Conservation (phyloP, 2,329 filamentous ascomycete genomes). For the Colletotrichum godetiae region DNA sequence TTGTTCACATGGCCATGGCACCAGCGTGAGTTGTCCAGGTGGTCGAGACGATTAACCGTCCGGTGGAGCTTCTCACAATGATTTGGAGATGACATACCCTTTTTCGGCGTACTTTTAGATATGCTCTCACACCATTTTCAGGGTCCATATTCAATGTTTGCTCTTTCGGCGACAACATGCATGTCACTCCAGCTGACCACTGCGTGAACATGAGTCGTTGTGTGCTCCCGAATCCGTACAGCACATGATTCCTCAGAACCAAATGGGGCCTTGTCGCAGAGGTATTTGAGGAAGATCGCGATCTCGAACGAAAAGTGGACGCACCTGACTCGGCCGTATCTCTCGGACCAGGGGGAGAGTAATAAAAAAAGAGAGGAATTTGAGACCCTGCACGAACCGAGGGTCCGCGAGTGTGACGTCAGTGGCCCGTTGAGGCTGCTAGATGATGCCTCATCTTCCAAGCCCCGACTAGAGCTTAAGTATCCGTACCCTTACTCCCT, state of each 20-base stretch:
- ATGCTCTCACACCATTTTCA: neutral
- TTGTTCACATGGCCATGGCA: neutral
- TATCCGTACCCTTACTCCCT: neutral
- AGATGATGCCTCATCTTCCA: conserved; percentile 3
- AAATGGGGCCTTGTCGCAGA: neutral
- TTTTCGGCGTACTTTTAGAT: neutral
- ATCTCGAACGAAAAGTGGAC: conserved; percentile 8
- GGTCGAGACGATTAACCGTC: neutral
- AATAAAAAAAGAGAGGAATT: neutral
- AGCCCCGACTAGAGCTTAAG: conserved; percentile 4
- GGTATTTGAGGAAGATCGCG: conserved; percentile 1
- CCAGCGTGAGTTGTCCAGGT: neutral
- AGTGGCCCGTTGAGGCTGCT: conserved; percentile 8
- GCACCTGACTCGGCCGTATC: conserved; percentile 31
- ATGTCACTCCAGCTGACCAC: neutral
- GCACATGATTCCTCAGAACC: neutral
- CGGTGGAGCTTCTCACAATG: neutral
- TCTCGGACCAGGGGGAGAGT: neutral
- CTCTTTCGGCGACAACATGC: neutral
- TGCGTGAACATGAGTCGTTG: neutral
- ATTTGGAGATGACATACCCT: neutral
- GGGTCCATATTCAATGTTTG: conserved; percentile 13
- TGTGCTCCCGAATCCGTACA: neutral
- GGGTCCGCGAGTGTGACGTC: conserved; percentile 29
- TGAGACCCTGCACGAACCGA: conserved; percentile 29